phyloP scores from a whole-genome alignment of 768 basidiomycete genomes.

The Hericium alpestre region DNA sequence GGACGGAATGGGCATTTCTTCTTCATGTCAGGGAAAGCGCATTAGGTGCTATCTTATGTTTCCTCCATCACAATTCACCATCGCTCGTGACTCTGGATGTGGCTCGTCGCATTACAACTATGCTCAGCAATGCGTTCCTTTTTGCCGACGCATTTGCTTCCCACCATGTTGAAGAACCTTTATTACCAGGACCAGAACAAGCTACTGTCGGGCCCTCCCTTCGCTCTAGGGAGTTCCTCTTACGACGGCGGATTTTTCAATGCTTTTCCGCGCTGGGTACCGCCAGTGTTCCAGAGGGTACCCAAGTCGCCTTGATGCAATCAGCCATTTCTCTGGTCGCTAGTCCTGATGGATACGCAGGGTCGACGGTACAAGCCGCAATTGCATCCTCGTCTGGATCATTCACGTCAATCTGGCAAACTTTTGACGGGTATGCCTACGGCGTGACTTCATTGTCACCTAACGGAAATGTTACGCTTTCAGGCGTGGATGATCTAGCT shows the following conservation, averaged over 20 bases:
- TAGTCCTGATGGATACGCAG: constrained; percentile 73
- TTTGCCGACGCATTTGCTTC: constrained; percentile 80
- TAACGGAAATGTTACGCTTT: constrained; percentile 30
- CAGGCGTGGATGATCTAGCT: constrained; percentile 21
- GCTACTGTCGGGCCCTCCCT: constrained; percentile 42
- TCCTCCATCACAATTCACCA: constrained; percentile 68
- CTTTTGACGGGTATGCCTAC: constrained; percentile 82
- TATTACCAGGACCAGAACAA: constrained; percentile 27
- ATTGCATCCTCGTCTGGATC: constrained; percentile 79
- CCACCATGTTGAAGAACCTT: constrained; percentile 56
- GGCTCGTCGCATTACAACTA: constrained; percentile 73
- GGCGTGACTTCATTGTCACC: constrained; percentile 70
- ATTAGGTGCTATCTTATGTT: constrained; percentile 78
- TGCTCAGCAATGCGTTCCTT: constrained; percentile 81
- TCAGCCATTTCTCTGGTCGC: constrained; percentile 76
- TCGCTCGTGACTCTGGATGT: constrained; percentile 84
- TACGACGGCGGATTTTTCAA: constrained; percentile 78
- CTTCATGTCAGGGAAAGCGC: constrained; percentile 86
- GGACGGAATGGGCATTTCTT: constrained; percentile 83
- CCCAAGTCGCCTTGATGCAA: constrained; percentile 73
- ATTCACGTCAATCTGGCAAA: constrained; percentile 80
- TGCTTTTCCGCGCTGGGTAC: constrained; percentile 80
- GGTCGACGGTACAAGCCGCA: constrained; percentile 82
- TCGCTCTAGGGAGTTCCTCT: constrained; percentile 69
- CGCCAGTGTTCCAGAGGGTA: constrained; percentile 67